Conservation (phyloP, 257 asterid genomes). For the Jacaranda mimosifolia region DNA sequence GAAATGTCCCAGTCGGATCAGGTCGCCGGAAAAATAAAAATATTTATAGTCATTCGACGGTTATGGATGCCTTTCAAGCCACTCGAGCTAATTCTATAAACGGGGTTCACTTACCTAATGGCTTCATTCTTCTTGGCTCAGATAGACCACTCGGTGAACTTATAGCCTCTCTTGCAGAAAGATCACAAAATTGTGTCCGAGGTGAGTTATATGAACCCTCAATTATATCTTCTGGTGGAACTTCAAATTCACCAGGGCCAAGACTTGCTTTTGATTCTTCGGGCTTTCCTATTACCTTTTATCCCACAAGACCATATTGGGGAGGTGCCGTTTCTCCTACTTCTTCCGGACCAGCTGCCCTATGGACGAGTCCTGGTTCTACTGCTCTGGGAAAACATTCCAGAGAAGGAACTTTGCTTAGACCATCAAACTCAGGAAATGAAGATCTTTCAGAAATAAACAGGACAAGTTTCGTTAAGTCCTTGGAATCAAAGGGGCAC, state of each 20-base stretch:
- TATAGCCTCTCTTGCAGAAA: not conserved
- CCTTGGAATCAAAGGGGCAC: slow-evolving; percentile 50
- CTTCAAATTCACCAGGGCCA: not conserved
- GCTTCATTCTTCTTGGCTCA: slow-evolving; percentile 57
- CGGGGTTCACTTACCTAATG: slow-evolving; percentile 50
- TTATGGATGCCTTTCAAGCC: no score
- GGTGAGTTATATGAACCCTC: slow-evolving; percentile 38
- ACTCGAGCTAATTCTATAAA: slow-evolving; percentile 37
- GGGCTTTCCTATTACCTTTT: slow-evolving; percentile 48
- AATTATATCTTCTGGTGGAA: slow-evolving; percentile 30
- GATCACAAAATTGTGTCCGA: slow-evolving; percentile 36
- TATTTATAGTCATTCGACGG: slow-evolving; percentile 42
- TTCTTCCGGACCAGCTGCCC: not conserved
- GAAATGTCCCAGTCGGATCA: slow-evolving; percentile 87
- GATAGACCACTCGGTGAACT: slow-evolving; percentile 1
- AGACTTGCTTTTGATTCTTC: slow-evolving; percentile 33
- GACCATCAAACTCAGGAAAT: slow-evolving; percentile 26
- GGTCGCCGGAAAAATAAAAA: slow-evolving; percentile 84
- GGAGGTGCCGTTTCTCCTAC: slow-evolving; percentile 28
- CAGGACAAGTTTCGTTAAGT: slow-evolving; percentile 22
- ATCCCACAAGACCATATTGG: slow-evolving; percentile 40
- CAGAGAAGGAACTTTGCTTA: slow-evolving; percentile 51
- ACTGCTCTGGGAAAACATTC: slow-evolving; percentile 65
- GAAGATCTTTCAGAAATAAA: slow-evolving; percentile 4
- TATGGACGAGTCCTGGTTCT: slow-evolving; percentile 33